phyloP scores from a whole-genome alignment of 768 basidiomycete species.

The Strobilomyces dryophilus region DNA sequence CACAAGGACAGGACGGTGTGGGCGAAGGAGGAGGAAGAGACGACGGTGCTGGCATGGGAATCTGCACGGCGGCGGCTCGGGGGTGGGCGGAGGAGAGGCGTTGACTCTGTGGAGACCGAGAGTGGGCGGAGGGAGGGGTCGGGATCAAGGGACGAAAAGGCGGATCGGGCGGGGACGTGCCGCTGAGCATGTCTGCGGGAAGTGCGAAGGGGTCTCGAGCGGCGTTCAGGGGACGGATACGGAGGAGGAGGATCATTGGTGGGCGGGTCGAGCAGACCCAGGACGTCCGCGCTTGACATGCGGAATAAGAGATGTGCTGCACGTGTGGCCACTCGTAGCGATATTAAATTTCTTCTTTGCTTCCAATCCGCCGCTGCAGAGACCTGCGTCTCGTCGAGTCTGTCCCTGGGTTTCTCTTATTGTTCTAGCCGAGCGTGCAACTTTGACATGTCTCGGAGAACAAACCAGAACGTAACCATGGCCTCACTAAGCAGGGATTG shows the following conservation, averaged over 20 bases:
- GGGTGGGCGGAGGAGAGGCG: conserved; percentile 41
- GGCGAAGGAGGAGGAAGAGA: conserved; percentile 48
- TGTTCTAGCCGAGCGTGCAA: not conserved
- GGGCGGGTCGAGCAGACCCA: conserved; percentile 9
- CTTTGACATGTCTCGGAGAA: not conserved
- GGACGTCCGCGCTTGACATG: conserved; percentile 9
- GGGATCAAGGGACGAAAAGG: conserved; percentile 33
- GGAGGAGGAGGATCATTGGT: conserved; percentile 64
- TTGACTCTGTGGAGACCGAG: conserved; percentile 38
- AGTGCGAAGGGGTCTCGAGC: conserved; percentile 32
- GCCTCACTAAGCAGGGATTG: not conserved
- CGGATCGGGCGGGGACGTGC: conserved; percentile 25
- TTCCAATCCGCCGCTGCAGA: not conserved
- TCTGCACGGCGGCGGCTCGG: conserved; percentile 46
- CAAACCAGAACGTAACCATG: not conserved
- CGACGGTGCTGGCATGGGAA: conserved; percentile 53
- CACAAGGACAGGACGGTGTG: conserved; percentile 73
- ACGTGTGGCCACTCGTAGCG: not conserved
- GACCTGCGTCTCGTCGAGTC: not conserved
- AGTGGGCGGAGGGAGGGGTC: conserved; percentile 26
- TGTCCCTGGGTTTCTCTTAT: not conserved
- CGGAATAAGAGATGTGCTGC: not conserved
- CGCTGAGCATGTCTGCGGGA: conserved; percentile 30
- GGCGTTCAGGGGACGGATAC: conserved; percentile 53
- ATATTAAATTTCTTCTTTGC: not conserved